Evolutionary conservation across 495 filamentous ascomycete species (phyloP).

Genomic region (Aspergillus carlsbadensis): DNA sequence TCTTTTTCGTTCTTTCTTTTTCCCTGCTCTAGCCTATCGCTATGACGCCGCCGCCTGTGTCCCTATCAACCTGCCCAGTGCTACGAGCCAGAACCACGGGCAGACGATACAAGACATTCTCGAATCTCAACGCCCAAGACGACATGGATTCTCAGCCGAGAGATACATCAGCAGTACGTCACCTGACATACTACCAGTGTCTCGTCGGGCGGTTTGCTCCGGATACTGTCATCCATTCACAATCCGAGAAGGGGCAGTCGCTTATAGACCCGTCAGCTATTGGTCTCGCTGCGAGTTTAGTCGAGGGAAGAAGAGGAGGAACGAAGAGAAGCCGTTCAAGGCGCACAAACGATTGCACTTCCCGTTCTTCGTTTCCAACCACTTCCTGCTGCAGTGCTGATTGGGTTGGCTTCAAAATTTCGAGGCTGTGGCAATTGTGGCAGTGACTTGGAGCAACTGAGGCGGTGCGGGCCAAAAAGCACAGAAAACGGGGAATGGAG

Average conservation of each 20-base stretch:
- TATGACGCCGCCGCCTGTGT: not conserved
- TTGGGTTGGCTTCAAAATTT: not conserved
- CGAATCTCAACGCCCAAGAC: not conserved
- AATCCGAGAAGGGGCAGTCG: not conserved
- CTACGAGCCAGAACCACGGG: not conserved
- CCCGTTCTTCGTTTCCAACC: not conserved
- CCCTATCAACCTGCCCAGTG: not conserved
- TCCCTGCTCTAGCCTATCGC: not conserved
- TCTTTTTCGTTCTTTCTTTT: not conserved
- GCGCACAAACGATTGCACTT: not conserved
- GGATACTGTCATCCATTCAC: not conserved
- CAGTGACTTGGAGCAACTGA: constrained; percentile 17
- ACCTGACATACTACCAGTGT: constrained; percentile 1
- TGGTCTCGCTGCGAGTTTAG: not conserved
- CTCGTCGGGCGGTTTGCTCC: not conserved
- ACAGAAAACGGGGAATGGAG: not conserved
- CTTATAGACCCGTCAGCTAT: not conserved
- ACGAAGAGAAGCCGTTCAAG: not conserved
- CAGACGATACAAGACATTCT: not conserved
- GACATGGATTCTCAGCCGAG: not conserved
- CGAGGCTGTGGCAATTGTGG: constrained; percentile 19
- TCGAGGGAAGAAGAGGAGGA: not conserved
- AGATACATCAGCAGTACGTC: not conserved
- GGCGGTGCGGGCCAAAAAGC: constrained; percentile 21
- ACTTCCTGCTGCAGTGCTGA: not conserved